Conservation (phyloP, 1,284 basidiomycete genomes). For the Rhizoctonia solani region DNA sequence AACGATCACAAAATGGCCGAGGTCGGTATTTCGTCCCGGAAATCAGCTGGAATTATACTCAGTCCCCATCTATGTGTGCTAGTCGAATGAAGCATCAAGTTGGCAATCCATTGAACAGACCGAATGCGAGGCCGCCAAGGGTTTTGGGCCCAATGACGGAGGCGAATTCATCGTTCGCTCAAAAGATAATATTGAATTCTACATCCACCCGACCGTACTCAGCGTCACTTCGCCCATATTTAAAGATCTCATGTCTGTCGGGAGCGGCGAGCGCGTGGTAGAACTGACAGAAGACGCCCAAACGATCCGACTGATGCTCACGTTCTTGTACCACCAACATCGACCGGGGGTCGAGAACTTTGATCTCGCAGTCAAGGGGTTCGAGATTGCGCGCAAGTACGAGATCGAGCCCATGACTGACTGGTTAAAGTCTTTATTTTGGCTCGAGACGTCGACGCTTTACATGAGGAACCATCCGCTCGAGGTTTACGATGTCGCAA, state of each 20-base stretch:
- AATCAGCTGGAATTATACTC: no score
- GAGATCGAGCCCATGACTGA: constrained; percentile 7
- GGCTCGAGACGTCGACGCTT: constrained; percentile 7
- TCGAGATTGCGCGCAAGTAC: constrained; percentile 24
- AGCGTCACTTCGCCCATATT: constrained; percentile 11
- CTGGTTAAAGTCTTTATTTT: constrained; percentile 2
- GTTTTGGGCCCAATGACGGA: constrained; percentile 12
- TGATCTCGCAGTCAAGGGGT: background rate
- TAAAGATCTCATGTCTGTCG: constrained; percentile 17
- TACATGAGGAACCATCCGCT: constrained; percentile 23
- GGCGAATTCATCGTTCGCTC: constrained; percentile 27
- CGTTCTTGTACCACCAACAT: background rate
- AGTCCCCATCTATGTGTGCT: no score
- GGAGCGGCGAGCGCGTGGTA: constrained; percentile 13
- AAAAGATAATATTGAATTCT: constrained; percentile 3
- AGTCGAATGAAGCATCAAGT: background rate
- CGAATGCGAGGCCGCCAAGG: background rate
- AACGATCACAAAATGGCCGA: background rate
- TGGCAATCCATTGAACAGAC: background rate
- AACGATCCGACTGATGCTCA: constrained; percentile 19
- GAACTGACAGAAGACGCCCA: constrained; percentile 9
- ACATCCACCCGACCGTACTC: constrained; percentile 14
- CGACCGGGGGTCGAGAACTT: constrained; percentile 2
- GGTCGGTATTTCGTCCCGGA: background rate
- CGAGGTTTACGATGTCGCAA: constrained; percentile 5